Base-by-base conservation (phyloP, 2,329 filamentous ascomycete species). In the Spiromastix sp. region DNA sequence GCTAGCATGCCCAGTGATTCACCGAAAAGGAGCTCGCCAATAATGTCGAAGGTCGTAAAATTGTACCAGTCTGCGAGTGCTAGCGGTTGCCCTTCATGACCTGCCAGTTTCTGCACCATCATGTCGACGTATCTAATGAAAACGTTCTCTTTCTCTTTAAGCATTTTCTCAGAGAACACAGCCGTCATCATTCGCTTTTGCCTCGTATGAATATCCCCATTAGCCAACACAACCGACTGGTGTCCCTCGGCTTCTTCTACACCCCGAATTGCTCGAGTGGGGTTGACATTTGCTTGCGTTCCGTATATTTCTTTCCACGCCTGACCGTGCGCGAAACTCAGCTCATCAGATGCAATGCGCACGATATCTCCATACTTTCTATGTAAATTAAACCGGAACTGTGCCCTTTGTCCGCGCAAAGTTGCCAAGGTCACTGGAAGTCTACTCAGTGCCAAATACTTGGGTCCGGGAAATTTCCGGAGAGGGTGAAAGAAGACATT, bases 151-250 rank as follows among this genome's bases (percentile, higher is more conserved):
- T 64, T 64, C 9, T 56, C 54, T 4, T 47, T 46, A 11, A 69
- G 34, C 2, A 59, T 56, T 30, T 54, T 56, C 28, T 67, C 63
- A 0, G 63, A 64, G 40, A 68, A 67, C 0, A 57, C 61, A 36
- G 59, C 54, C 0, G 55, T 47, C 5, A 68, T 36, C 2, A 56
- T 39, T 0, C 52, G 46, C 13, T 61, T 53, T 16, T 49, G 38
- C 3, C 48, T 42, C 8, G 39, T 32, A 34, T 60, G 56, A 30
- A 47, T 40, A 17, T 41, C 44, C 32, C 44, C 46, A 21, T 44
- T 34, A 25, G 40, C 33, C 16, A 31, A 42, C 6, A 52, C 36
- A 19, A 52, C 42, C 19, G 34, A 33, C 12, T 22, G 21, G 19
- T 30, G 34, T 5, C 38, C 34, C 15, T 21, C 30, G 13, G 33